phyloP scores from a whole-genome alignment of 176 grass and related monocot genomes.

The Oryza punctata region DNA sequence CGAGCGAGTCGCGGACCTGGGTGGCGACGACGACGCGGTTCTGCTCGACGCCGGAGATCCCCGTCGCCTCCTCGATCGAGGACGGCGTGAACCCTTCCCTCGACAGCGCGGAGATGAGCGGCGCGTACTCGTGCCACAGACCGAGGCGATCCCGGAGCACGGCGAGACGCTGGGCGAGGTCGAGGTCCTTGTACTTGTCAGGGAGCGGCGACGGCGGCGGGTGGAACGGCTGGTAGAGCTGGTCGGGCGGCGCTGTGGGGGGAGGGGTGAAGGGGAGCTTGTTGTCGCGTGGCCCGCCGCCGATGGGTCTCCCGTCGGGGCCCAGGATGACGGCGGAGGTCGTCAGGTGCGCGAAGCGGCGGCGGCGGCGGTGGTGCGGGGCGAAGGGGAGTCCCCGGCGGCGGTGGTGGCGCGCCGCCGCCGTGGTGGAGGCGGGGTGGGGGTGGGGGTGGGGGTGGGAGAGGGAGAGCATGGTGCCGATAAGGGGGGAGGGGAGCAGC shows the following conservation, averaged over 20 bases:
- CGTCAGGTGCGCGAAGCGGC: constrained; percentile 32
- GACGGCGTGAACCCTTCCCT: constrained; percentile 73
- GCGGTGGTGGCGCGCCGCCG: background rate
- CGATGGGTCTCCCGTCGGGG: constrained; percentile 22
- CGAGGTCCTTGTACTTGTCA: constrained; percentile 45
- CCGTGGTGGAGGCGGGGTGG: constrained; percentile 25
- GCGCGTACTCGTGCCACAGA: constrained; percentile 81
- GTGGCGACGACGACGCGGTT: constrained; percentile 67
- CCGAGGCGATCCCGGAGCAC: constrained; percentile 74
- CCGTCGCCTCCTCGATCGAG: constrained; percentile 81
- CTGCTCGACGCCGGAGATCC: constrained; percentile 80
- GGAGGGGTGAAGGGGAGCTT: constrained; percentile 65
- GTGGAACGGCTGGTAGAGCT: constrained; percentile 81
- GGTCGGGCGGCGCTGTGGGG: constrained; percentile 37
- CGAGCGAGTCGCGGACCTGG: constrained; percentile 76
- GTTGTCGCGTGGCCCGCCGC: background rate
- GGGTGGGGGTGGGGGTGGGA: constrained; percentile 46
- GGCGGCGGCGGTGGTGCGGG: constrained; percentile 2
- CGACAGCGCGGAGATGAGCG: constrained; percentile 64
- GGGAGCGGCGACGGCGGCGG: constrained; percentile 67
- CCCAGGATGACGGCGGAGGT: constrained; percentile 35
- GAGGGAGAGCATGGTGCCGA: constrained; percentile 63
- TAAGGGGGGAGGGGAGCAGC: background rate
- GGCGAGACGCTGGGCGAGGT: constrained; percentile 52
- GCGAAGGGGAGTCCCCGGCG: background rate